Evolutionary conservation across 352 stramenopile genomes (phyloP).

Genomic region (Phytophthora cryptogea): DNA sequence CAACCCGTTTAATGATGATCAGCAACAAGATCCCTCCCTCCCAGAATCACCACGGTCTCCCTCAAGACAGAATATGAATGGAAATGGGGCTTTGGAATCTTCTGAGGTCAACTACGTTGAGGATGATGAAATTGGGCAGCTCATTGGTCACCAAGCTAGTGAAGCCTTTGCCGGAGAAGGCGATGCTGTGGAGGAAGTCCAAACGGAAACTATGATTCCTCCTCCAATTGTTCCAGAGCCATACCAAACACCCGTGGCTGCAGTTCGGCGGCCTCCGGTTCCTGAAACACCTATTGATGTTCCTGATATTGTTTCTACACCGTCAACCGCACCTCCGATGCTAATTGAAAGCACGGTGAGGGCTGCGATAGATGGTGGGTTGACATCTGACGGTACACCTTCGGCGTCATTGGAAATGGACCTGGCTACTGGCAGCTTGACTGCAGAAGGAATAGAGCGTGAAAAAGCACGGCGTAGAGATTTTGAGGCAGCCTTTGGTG

Average conservation of each 20-base stretch:
- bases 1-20: conserved; percentile 60
- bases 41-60: conserved; percentile 61
- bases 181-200: conserved; percentile 39
- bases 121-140: conserved; percentile 75
- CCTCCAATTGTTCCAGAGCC: conserved; percentile 12
- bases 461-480: conserved; percentile 83
- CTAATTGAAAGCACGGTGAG: conserved; percentile 20
- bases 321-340: conserved; percentile 39
- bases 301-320: conserved; percentile 56
- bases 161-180: conserved; percentile 50
- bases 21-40: conserved; percentile 40
- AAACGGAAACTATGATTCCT: conserved; percentile 17
- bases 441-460: conserved; percentile 78
- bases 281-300: conserved; percentile 78
- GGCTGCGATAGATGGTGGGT: conserved; percentile 1
- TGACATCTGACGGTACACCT: conserved; percentile 5
- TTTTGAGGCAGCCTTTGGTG: conserved; percentile 91
- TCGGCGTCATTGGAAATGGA: conserved; percentile 60
- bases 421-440: conserved; percentile 56
- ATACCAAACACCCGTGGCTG: conserved; percentile 19
- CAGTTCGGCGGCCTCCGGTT: conserved; percentile 33
- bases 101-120: conserved; percentile 73
- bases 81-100: conserved; percentile 45
- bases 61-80: conserved; percentile 37
- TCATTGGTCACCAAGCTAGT: conserved; percentile 74